Evolutionary conservation across 352 stramenopile genomes (phyloP), one percentile per base, ranked within the genome.

Genomic region (Phytophthora aleatoria): DNA sequence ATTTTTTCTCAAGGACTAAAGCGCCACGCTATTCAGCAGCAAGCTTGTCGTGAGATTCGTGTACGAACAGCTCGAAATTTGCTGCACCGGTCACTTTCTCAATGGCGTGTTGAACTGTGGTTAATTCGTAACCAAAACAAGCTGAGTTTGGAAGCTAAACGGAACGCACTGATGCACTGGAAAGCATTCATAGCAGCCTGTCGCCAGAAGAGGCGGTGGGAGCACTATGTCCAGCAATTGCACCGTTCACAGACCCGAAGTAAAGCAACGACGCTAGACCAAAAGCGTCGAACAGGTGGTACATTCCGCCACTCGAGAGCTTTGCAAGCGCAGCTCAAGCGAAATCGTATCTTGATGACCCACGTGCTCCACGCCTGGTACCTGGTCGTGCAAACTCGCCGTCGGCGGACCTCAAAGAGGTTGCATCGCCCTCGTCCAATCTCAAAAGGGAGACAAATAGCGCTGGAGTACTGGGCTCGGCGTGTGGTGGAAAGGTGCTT

Each of bases 311-410:
- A 68, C 24, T 61, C 57, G 6, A 71, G 57, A 53, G 56, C 51
- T 38, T n/a, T 74, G 5, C 67, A 74, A 54, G 45, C 62, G 28
- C 67, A 74, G 26, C 47, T 74, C 2, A 70, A 74, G 24, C n/a
- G 56, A 16, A 54, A 27, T 36, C 67, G 67, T 5, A 35, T 74
- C 39, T 56, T 71, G 51, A 61, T 74, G 67, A 74, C 61, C 15
- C 67, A 74, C 33, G 67, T 74, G 26, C 42, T 74, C 41, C 61
- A 71, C 31, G 61, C 67, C 8, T 74, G 67, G 67, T 64, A 64
- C 52, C 45, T 74, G 10, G 67, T 71, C 3, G 61, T 61, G 0
- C 61, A 67, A 20, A 71, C 31, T 41, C 50, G 16, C 3, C 65
- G 16, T 12, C 60, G 53, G 0, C 60, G 43, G 9, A 50, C 9